phyloP scores from a whole-genome alignment of 225 moss, liverwort and hornwort species.

The Takakia lepidozioides region DNA sequence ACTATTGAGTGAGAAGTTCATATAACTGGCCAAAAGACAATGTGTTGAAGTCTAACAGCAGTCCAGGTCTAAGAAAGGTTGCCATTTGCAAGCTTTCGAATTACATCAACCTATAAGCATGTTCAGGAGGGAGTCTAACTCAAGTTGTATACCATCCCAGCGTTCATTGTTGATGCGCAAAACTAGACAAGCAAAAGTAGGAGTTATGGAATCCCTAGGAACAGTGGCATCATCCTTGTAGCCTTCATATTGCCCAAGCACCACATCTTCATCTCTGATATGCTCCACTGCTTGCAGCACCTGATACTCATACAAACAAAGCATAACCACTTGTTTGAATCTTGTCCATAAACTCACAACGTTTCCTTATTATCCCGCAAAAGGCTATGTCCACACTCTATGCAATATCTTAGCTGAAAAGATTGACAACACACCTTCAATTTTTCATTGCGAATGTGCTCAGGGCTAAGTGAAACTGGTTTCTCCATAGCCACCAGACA shows the following conservation, averaged over 20 bases:
- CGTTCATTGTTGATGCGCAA: conserved; percentile 79
- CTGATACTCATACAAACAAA: conserved; percentile 12
- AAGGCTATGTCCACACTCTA: no score
- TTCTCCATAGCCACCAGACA: conserved; percentile 97
- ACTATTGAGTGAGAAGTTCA: no score
- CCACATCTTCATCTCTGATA: conserved; percentile 65
- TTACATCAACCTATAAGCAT: no score
- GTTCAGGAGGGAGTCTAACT: no score
- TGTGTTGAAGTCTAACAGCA: no score
- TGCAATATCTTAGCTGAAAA: no score
- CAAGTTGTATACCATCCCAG: conserved; percentile 63
- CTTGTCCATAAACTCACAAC: no score
- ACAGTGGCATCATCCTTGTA: conserved; percentile 84
- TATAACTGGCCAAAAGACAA: no score
- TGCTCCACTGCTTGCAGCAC: conserved; percentile 51
- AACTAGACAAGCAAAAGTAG: conserved; percentile 72
- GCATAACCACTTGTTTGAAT: no score
- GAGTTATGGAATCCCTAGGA: conserved; percentile 68
- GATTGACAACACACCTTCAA: conserved; percentile 43
- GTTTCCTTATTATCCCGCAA: no score
- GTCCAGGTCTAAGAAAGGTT: no score
- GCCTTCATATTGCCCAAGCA: conserved; percentile 83
- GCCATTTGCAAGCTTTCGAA: no score
- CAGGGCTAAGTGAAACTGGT: conserved; percentile 73
- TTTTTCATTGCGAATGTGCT: conserved; percentile 88